These are phyloP conservation scores for Didymella lethalis DNA, from an alignment of 2,329 filamentous ascomycete species.

Conservation along the genomic window DNA sequence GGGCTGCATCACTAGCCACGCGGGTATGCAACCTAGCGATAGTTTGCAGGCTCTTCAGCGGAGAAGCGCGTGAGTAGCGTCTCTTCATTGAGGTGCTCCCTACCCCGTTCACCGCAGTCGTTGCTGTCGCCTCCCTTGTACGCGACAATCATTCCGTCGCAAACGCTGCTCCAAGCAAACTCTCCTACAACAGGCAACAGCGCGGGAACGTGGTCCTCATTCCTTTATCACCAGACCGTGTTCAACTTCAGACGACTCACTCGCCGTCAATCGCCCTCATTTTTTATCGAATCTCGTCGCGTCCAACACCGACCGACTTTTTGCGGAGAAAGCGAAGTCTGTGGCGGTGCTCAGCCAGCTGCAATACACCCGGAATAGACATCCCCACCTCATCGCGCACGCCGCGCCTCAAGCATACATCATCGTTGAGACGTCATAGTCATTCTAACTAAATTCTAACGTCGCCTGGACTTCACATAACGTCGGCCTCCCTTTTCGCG, in stretches of 20 bases:
- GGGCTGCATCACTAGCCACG: conserved; percentile 23
- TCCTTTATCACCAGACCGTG: not conserved
- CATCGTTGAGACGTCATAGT: not conserved
- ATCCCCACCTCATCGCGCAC: conserved; percentile 4
- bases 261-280: not conserved
- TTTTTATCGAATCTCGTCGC: not conserved
- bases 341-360: conserved; percentile 16
- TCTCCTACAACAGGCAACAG: conserved; percentile 4
- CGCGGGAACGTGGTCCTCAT: not conserved
- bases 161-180: not conserved
- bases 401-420: not conserved
- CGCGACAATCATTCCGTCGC: not conserved
- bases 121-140: no score
- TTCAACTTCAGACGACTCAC: not conserved
- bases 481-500: conserved; percentile 5
- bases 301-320: not conserved
- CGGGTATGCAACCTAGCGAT: conserved; percentile 18
- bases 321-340: conserved; percentile 5
- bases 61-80: conserved; percentile 21
- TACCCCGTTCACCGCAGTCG: conserved; percentile 9
- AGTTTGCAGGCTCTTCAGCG: conserved; percentile 20
- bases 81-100: conserved; percentile 9
- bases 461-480: not conserved
- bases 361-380: conserved; percentile 2
- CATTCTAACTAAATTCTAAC: not conserved